Evolutionary conservation across 2,329 filamentous ascomycete species (phyloP), one percentile per base, ranked within the genome.

Genomic region (Furcasterigmium furcatum): DNA sequence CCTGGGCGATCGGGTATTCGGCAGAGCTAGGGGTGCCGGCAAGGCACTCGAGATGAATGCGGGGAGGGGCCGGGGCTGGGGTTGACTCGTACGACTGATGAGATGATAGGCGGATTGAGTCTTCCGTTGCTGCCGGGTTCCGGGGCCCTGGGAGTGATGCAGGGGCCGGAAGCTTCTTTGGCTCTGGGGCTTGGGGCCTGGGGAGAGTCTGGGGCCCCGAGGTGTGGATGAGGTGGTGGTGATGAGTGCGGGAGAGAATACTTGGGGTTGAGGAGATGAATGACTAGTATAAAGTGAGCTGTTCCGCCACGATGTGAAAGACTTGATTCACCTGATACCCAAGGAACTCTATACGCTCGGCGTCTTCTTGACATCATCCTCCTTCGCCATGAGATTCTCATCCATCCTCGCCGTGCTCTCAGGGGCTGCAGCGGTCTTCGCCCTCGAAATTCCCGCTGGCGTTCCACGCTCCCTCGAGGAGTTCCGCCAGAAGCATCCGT

Each of bases 401-500:
- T 41, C 45, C n/a, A 4, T 55, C 24, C 36, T 47, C 9, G 40
- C 47, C 20, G 41, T 38, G 43, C 25, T 51, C 52, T 44, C 64
- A 49, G 48, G 56, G 12, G 55, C 52, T n/a, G 50, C 55, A 10
- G 52, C 52, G n/a, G 51, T 56, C 9, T 52, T 49, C 32, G 41
- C 51, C 34, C 41, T 52, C n/a, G 52, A 60, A 39, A 51, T 64
- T 4, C 62, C 64, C 6, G 50, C 60, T 12, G 55, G 58, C 29
- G 54, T 67, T 38, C 66, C 66, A 4, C 58, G 64, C 35, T 65
- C 60, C 18, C 47, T 66, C 6, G 46, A 58, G 19, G 66, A 71
- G 46, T 71, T 71, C 53, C 55, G 67, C 9, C 55, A 56, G 36
- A 67, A 64, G 49, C 63, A 69, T 45, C 67, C 67, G 2, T 66